Conservation (phyloP, 1,139 yeast species). For the Zhuliangozyma parablackwelliae region DNA sequence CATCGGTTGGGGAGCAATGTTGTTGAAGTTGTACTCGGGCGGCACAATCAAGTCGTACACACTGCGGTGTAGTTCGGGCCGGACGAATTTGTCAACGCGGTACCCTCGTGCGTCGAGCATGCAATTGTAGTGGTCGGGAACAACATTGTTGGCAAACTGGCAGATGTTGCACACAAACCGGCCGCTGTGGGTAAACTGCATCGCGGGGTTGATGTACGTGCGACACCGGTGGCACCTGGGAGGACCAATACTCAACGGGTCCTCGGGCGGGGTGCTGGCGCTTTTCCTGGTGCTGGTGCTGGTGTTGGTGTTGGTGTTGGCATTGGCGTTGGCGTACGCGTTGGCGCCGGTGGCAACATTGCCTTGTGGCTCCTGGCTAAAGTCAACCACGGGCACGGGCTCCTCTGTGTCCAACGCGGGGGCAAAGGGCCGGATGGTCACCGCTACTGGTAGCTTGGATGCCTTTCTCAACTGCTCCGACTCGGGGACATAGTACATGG, state of each 20-base stretch:
- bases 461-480: conserved; percentile 65
- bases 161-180: conserved; percentile 84
- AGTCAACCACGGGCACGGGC: conserved; percentile 66
- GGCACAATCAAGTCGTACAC: conserved; percentile 86
- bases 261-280: conserved; percentile 10
- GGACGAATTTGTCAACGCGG: conserved; percentile 55
- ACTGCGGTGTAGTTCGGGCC: conserved; percentile 80
- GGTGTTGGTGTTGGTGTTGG: background rate
- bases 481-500: conserved; percentile 83
- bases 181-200: conserved; percentile 64
- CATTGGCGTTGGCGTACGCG: background rate
- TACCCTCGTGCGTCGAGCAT: conserved; percentile 59
- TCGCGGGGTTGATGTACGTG: conserved; percentile 81
- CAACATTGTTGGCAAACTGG: conserved; percentile 62
- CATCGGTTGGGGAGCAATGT: conserved; percentile 35
- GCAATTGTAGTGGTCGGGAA: conserved; percentile 65
- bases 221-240: conserved; percentile 91
- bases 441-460: conserved; percentile 76
- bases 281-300: background rate
- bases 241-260: conserved; percentile 53
- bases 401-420: conserved; percentile 45
- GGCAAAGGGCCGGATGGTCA: conserved; percentile 84
- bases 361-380: conserved; percentile 20
- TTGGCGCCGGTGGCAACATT: conserved; percentile 1
- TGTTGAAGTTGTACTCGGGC: conserved; percentile 55